Base-by-base conservation (phyloP, 371 early-diverging fungal species). In the Dichotomocladium elegans region DNA sequence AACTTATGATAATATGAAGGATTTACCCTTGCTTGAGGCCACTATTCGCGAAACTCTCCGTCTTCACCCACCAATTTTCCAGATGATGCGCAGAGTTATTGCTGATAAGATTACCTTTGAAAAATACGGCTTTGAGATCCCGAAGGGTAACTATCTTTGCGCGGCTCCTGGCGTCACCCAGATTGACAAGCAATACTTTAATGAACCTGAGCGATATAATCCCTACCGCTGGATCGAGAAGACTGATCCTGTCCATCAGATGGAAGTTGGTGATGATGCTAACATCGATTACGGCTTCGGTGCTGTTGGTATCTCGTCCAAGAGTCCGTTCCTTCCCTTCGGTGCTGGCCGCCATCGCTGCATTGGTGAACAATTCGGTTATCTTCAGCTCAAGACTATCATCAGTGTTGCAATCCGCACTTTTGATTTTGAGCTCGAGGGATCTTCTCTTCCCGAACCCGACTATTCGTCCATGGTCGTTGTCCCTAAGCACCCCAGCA, bases 331-430 rank as follows among this genome's bases (percentile, higher is more conserved):
- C 70, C 79, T 98, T 65, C 97, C 98, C 22, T 98, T 98, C 72
- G 98, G 98, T 61, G 98, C 96, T 29, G 98, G 86, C 43, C 92
- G 98, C 61, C 98, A 98, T 81, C 85, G 98, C 56, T 98, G 98
- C 81, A 98, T 98, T 70, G 98, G 98, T 54, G 97, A 98, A 64
- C 80, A 87, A 51, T 98, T 98, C 77, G 96, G 95, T 8, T 96
- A 91, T 63, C 67, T 96, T 46, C 98, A 98, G 76, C 83, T 96
- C 77, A 95, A 95, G 83, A 89, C 94, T 10, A 86, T 98, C 47
- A 66, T 97, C 42, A 72, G 92, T 37, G 81, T 85, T 10, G 79
- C 93, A 55, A 62, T 97, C 30, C 76, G 91, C 24, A 80, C 82
- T 51, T 93, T 88, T 63, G 88, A 89, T 49, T 63, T 92, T 44